Conservation (phyloP, 164 flowering plant genomes). For the Amborella trichopoda region DNA sequence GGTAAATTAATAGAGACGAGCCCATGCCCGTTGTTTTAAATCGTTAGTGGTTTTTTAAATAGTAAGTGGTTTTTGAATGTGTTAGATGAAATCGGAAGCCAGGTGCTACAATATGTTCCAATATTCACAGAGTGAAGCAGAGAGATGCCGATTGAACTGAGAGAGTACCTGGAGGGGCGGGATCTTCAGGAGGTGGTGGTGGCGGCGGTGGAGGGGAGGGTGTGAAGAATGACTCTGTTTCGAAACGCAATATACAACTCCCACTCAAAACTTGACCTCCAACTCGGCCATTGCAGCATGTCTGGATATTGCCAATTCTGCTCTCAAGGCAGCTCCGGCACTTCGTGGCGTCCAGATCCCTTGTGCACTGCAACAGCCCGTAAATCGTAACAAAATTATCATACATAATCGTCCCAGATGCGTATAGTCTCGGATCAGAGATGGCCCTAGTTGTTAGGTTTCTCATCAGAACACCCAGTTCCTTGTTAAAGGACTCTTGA, state of each 20-base stretch:
- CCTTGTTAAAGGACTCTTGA: not conserved
- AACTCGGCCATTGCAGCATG: slow-evolving; percentile 2
- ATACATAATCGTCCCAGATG: slow-evolving; percentile 1
- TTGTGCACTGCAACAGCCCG: slow-evolving; percentile 20
- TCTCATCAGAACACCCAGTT: not conserved
- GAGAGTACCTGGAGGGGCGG: too few relatives aligned
- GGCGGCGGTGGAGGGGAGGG: not conserved
- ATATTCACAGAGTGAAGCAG: too few relatives aligned
- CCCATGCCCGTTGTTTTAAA: too few relatives aligned
- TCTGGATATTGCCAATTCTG: slow-evolving; percentile 3
- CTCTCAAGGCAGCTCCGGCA: slow-evolving; percentile 13
- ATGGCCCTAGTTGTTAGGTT: slow-evolving; percentile 5
- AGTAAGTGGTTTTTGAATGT: too few relatives aligned
- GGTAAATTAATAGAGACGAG: too few relatives aligned
- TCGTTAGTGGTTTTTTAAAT: too few relatives aligned
- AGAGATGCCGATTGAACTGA: too few relatives aligned
- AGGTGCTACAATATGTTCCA: too few relatives aligned
- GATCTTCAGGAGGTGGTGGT: too few relatives aligned
- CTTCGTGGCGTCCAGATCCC: slow-evolving; percentile 3
- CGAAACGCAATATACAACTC: slow-evolving; percentile 18
- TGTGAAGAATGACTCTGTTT: slow-evolving; percentile 1
- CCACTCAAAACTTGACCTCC: slow-evolving; percentile 11
- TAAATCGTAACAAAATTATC: slow-evolving; percentile 1
- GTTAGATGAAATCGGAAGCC: too few relatives aligned
- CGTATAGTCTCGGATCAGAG: slow-evolving; percentile 6